Evolutionary conservation across 345 rosid species (phyloP), one percentile per base, ranked within the genome.

Genomic region (Salix koriyanagi): DNA sequence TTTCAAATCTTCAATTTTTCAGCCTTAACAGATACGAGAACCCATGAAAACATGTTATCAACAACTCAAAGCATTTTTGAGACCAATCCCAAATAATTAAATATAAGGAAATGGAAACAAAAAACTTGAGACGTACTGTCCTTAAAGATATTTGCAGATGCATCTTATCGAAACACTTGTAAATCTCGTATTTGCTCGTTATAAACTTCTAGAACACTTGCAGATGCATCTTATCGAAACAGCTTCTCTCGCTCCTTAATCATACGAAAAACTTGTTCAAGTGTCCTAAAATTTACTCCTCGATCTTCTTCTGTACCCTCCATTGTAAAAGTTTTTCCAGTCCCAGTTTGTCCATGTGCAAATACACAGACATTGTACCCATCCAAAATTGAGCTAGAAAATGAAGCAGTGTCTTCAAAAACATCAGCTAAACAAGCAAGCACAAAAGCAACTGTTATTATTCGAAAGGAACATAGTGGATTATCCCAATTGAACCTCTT

Each of bases 321-420:
- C 99, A 93, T 96, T 41, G 98, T 93, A 77, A 89, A 96, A 66
- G 97, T 93, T 82, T 96, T 96, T 19, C 98, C 94, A 5, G 95
- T 91, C 69, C 99, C 99, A 56, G 99, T 96, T 84, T 96, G 99
- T 52, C 99, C 98, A 80, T 96, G 92, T 72, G 98, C 98, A 69
- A 92, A 96, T 72, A 96, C 90, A 82, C 98, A 96, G 21, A 90
- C 99, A 76, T 96, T 93, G 89, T 88, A 93, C 37, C 99, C 99
- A 89, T 96, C 99, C 79, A 96, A 85, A 60, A 96, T 96, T 15
- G 98, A 96, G 56, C 89, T 87, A 25, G 94, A 95, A 81, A 96
- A 89, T 73, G 98, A 88, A 70, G 94, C 95, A 42, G 97, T 93
- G 74, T 91, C 99, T 89, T 90, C 83, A 71, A 93, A 93, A 71